Evolutionary conservation across 2,329 filamentous ascomycete species (phyloP), one percentile per base, ranked within the genome.

Genomic region (Penicillium sclerotigenum): DNA sequence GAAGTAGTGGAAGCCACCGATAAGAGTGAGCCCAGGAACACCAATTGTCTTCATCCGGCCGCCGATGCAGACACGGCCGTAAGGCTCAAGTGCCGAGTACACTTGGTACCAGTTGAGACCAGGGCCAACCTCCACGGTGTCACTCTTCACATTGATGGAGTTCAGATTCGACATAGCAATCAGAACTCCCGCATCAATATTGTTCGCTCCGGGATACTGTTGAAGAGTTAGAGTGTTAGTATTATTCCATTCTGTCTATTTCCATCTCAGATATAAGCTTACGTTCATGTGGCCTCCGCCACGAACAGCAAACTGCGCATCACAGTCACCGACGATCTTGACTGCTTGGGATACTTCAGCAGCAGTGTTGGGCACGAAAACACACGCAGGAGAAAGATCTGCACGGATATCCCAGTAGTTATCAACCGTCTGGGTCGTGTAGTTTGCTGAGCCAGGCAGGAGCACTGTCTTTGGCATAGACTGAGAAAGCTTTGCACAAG

Each of bases 241-340:
- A 14, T 22, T 4, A 14, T 22, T 40, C 8, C 28, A 29, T 13
- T 2, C 5, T 40, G 7, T 7, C 11, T 40, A 4, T 22, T 40
- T 4, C 4, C 3, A 29, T 29, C 10, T 11, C 4, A 11, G 11
- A 16, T 14, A 22, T 14, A 40, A 4, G 1, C 62, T 53, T 48
- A 61, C 64, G 40, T 65, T 67, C 68, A 70, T 70, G 63, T 85
- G 82, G 0, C 82, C 83, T 22, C 82, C 82, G 0, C 79, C 79
- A 60, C 82, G 81, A 65, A 84, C 67, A 4, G 82, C 81, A 56
- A 85, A 85, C 29, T 75, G 73, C 5, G 71, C 59, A 43, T 75
- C 45, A 63, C 69, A 68, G 0, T 29, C n/a, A 4, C 33, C 40
- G 8, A 73, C 55, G 0, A 67, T 59, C 5, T 55, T 45, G 2